Evolutionary conservation across 192 early-diverging fungal genomes (phyloP).

Genomic region (Entomortierella parvispora): DNA sequence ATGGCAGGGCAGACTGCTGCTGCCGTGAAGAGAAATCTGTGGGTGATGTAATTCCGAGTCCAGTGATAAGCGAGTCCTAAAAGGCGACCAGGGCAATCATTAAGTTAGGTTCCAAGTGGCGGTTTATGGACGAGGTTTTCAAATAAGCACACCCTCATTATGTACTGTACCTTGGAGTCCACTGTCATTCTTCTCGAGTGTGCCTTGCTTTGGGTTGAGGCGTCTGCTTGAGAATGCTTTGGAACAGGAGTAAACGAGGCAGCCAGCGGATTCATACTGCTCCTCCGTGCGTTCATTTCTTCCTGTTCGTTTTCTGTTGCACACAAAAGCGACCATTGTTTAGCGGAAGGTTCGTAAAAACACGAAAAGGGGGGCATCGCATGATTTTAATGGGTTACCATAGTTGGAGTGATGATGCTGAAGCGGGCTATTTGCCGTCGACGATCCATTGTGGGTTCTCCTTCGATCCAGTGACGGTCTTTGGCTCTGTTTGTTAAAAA

Average conservation of each 20-base stretch:
- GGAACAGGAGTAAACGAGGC: constrained; percentile 16
- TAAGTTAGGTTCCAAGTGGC: too few relatives aligned
- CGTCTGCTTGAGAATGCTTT: neutral
- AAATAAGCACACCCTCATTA: too few relatives aligned
- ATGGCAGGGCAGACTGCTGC: neutral
- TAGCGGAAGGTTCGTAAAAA: too few relatives aligned
- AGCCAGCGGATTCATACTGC: constrained; percentile 31
- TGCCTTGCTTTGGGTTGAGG: neutral
- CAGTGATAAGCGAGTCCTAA: constrained; percentile 14
- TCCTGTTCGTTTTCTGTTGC: neutral
- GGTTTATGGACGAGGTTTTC: too few relatives aligned
- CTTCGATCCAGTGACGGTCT: too few relatives aligned
- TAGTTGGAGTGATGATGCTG: too few relatives aligned
- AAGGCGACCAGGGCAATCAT: neutral
- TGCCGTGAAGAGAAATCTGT: neutral
- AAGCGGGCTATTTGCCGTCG: too few relatives aligned
- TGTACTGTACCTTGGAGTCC: constrained; percentile 9
- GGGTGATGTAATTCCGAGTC: constrained; percentile 22
- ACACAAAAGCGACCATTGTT: neutral
- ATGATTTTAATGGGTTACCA: too few relatives aligned
- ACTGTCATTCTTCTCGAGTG: neutral
- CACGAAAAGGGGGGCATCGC: too few relatives aligned
- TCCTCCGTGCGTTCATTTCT: neutral
- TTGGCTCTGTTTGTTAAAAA: too few relatives aligned
- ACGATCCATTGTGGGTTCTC: too few relatives aligned